Conservation (phyloP, 2,329 filamentous ascomycete genomes). For the Venturiaceae sp. region DNA sequence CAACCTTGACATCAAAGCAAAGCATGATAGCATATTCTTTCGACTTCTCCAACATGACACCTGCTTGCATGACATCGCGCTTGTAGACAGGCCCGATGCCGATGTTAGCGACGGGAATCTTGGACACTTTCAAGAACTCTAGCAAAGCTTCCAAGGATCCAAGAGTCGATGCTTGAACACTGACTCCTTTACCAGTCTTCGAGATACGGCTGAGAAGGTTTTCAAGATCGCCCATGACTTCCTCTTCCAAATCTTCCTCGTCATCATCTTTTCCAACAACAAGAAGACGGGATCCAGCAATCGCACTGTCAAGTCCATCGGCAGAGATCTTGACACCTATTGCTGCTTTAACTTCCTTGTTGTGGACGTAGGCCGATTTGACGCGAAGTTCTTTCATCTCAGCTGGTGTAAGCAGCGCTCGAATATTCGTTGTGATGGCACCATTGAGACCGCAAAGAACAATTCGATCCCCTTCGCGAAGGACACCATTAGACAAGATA, state of each 20-base stretch:
- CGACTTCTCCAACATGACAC: constrained; percentile 91
- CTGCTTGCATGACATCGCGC: constrained; percentile 89
- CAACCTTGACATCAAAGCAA: constrained; percentile 98
- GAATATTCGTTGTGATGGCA: constrained; percentile 87
- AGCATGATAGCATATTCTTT: constrained; percentile 98
- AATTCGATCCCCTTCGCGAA: constrained; percentile 88
- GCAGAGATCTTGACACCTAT: constrained; percentile 98
- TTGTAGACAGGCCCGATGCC: constrained; percentile 97
- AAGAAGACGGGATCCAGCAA: constrained; percentile 88
- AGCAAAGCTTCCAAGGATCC: constrained; percentile 93
- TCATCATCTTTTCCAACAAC: constrained; percentile 94
- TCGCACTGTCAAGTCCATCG: constrained; percentile 89
- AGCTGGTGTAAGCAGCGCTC: constrained; percentile 86
- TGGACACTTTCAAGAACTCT: constrained; percentile 90
- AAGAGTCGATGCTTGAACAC: constrained; percentile 92
- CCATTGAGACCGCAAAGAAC: constrained; percentile 96
- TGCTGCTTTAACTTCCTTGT: constrained; percentile 97
- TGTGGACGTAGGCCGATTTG: constrained; percentile 95
- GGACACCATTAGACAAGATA: constrained; percentile 87
- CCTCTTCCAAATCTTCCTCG: constrained; percentile 91
- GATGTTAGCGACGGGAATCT: constrained; percentile 96
- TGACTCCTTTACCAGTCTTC: constrained; percentile 87
- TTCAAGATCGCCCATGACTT: constrained; percentile 91
- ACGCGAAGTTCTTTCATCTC: constrained; percentile 89
- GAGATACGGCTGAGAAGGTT: constrained; percentile 85